Evolutionary conservation across 805 yeast species (phyloP), one percentile per base, ranked within the genome.

Genomic region (Clavispora santaluciae): DNA sequence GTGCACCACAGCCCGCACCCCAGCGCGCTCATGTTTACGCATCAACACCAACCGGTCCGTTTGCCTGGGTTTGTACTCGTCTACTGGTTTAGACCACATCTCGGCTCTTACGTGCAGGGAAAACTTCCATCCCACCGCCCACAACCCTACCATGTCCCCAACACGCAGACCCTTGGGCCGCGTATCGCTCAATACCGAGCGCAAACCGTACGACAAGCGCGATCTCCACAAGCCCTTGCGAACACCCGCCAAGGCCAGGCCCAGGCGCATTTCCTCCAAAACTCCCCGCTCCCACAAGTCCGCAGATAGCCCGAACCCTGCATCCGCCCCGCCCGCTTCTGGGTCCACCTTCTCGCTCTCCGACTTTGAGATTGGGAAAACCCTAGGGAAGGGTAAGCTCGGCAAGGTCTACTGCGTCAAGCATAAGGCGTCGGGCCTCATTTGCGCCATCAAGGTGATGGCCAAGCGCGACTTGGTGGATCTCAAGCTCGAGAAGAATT

Each of bases 371-470:
- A 74, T 91, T 33, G 98, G 97, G 13, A 76, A 81, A 40, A 81
- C 83, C 42, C 71, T 91, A 36, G 99, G 98, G 0, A 88, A 86
- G 57, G 99, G 99, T 6, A 88, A 89, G 60, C 81, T 90, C 54
- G 99, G 99, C 7, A 81, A 79, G 53, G 98, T 93, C 1, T 90
- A 88, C 61, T 86, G 96, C 57, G 97, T 84, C 7, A 73, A 75
- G 41, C 96, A 89, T 58, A 81, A 76, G 49, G 55, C 64, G 25
- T 75, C 87, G 0, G 95, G 95, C 1, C 86, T 78, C 56, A 72
- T 91, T 1, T 86, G 95, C 59, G 99, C 99, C 1, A 65, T 91
- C 53, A 91, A 93, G 58, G 93, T 83, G 3, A 87, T 93, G 96
- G 80, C 81, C 44, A 91, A 89, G 62, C 70, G 72, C 40, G 97